Evolutionary conservation across 2,329 filamentous ascomycete species (phyloP), one percentile per base, ranked within the genome.

Genomic region (Amauroascus verrucosus): DNA sequence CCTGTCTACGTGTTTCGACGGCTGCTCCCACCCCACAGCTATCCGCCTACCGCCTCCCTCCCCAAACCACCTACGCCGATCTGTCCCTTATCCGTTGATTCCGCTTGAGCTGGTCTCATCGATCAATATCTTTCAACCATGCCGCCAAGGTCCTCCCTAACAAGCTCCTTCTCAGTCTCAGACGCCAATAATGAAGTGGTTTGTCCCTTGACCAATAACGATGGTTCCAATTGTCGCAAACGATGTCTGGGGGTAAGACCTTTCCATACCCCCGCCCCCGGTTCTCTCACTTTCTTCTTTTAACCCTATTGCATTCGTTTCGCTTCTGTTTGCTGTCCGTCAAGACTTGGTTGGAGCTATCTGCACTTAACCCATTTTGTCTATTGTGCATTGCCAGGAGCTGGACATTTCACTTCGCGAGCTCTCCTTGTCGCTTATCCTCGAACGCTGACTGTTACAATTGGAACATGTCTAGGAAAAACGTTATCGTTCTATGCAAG

Each of bases 401-500:
- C n/a, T 35, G 14, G 18, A 5, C 2, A 22, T 45, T 9, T 45
- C 14, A 37, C 6, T 33, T 18, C n/a, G 14, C 20, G n/a, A n/a
- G 7, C 26, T 22, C 30, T 30, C 22, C 2, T 33, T 18, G 11
- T 18, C n/a, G 11, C n/a, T 18, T 20, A 20, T 4, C 26, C 6
- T 40, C 32, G 6, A 20, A 28, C 16, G 37, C 44, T 48, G 18
- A 48, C 46, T 14, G 37, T 32, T 9, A 8, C 33, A 20, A 32
- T 46, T 45, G 41, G 13, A 43, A 43, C 43, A 40, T 38, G 32
- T 43, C 8, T 72, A 94, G 88, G 88, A 94, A 76, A 95, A 95
- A 73, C 82, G 88, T 62, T 98, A 90, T 75, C 89, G 93, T 70
- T 97, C 91, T 59, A 97, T 98, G 88, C 93, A 97, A 74, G 93